phyloP scores from a whole-genome alignment of 805 yeast genomes.

The Ogataea neopini region DNA sequence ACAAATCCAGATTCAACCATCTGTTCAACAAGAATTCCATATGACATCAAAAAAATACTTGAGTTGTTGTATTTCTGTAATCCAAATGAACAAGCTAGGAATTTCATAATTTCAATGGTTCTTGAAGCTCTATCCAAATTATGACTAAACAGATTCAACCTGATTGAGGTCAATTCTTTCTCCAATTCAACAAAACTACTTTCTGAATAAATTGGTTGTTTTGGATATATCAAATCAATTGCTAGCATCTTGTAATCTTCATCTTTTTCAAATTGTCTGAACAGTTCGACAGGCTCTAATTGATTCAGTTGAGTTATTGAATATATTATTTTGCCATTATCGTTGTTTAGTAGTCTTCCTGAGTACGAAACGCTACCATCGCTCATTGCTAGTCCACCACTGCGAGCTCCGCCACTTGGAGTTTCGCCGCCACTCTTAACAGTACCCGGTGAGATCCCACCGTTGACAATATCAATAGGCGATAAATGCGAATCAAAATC shows the following conservation, averaged over 20 bases:
- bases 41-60: slow-evolving; percentile 39
- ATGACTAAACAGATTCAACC: slow-evolving; percentile 21
- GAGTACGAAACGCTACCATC: slow-evolving; percentile 6
- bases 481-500: slow-evolving; percentile 17
- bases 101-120: slow-evolving; percentile 31
- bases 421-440: slow-evolving; percentile 1
- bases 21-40: slow-evolving; percentile 41
- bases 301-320: slow-evolving; percentile 20
- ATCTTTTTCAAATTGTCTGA: slow-evolving; percentile 15
- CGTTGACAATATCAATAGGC: slow-evolving; percentile 23
- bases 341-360: neutral
- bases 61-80: slow-evolving; percentile 35
- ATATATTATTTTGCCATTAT: slow-evolving; percentile 10
- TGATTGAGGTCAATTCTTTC: slow-evolving; percentile 22
- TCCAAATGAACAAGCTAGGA: slow-evolving; percentile 39
- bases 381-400: slow-evolving; percentile 1
- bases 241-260: slow-evolving; percentile 24
- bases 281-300: slow-evolving; percentile 20
- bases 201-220: slow-evolving; percentile 7
- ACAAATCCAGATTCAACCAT: slow-evolving; percentile 42
- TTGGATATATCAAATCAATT: slow-evolving; percentile 25
- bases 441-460: slow-evolving; percentile 15
- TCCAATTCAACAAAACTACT: slow-evolving; percentile 20
- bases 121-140: slow-evolving; percentile 28
- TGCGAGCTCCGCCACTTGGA: neutral